Percentiles rank a stretch among this genome's conserved stretches.
Evolutionary conservation across 2,329 filamentous ascomycete species (phyloP).

Genomic region (Hypoxylon sp.): DNA sequence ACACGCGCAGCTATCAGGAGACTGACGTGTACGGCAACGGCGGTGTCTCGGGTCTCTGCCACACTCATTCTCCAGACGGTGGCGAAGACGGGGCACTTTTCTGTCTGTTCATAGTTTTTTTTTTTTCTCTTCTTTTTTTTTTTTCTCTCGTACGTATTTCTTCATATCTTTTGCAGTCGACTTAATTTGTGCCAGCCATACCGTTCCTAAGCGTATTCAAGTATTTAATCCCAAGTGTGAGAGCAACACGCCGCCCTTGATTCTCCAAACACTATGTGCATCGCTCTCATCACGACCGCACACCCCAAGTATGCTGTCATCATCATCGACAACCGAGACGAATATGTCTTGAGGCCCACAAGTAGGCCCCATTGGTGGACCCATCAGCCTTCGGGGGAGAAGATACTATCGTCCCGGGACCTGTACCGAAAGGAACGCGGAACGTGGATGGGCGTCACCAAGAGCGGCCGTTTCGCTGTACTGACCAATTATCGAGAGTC

Average conservation of each 20-base stretch:
- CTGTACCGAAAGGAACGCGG: conserved; percentile 68
- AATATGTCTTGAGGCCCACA: conserved; percentile 71
- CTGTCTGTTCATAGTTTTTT: too few relatives aligned
- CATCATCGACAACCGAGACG: conserved; percentile 80
- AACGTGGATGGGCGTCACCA: conserved; percentile 71
- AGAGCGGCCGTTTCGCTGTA: conserved; percentile 66
- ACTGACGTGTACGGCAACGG: too few relatives aligned
- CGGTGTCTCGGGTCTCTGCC: conserved; percentile 12
- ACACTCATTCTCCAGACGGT: conserved; percentile 19
- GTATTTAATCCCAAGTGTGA: conserved; percentile 1
- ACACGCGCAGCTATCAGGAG: conserved; percentile 20
- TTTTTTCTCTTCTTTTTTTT: conserved; percentile 7
- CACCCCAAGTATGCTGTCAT: conserved; percentile 80
- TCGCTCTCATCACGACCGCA: conserved; percentile 76
- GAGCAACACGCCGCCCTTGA: background rate
- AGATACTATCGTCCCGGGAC: conserved; percentile 67
- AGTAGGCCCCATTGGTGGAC: conserved; percentile 71
- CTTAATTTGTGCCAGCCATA: conserved; percentile 9
- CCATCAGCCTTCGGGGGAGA: conserved; percentile 51
- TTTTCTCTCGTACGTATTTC: conserved; percentile 7
- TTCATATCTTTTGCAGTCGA: conserved; percentile 24
- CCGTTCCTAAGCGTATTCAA: background rate
- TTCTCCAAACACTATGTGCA: conserved; percentile 67
- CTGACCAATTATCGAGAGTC: conserved; percentile 73
- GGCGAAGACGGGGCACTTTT: conserved; percentile 20